phyloP scores from a whole-genome alignment of 306 rosid species.

The Erythrophleum fordii region DNA sequence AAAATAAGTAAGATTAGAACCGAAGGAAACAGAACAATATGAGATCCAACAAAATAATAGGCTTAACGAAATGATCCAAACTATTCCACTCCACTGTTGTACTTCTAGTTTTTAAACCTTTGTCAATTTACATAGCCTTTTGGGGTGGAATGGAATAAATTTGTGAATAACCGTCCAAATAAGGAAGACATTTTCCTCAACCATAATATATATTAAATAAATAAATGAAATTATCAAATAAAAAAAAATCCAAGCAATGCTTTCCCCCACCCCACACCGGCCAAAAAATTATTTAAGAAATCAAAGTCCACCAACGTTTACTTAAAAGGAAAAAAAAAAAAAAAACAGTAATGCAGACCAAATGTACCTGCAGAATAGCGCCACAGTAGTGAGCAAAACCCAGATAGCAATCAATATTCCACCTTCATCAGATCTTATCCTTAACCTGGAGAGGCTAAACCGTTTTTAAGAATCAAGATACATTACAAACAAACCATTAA shows the following conservation, averaged over 20 bases:
- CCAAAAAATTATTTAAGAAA: conserved; percentile 37
- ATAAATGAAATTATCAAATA: not conserved
- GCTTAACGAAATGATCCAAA: conserved; percentile 5
- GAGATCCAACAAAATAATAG: conserved; percentile 41
- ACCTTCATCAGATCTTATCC: conserved; percentile 56
- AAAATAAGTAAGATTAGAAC: conserved; percentile 37
- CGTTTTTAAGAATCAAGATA: conserved; percentile 21
- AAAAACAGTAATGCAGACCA: conserved; percentile 43
- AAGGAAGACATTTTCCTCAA: conserved; percentile 43
- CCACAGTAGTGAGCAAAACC: conserved; percentile 31
- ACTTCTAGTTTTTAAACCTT: conserved; percentile 1
- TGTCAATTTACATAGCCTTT: not conserved
- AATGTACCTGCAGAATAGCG: conserved; percentile 47
- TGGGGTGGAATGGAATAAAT: not conserved
- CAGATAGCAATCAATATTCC: conserved; percentile 52
- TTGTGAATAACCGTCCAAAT: conserved; percentile 40
- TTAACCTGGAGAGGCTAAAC: conserved; percentile 36
- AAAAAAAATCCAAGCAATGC: conserved; percentile 25
- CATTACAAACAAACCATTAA: conserved; percentile 41
- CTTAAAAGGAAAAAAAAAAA: not conserved
- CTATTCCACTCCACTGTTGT: not conserved
- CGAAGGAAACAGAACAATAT: conserved; percentile 25
- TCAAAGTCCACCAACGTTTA: conserved; percentile 37
- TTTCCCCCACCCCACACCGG: not conserved
- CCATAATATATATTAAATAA: conserved; percentile 12